Percentiles rank a stretch among this genome's conserved stretches.
These are phyloP conservation scores for Phytophthora palmivora DNA, from an alignment of 352 stramenopile genomes.

Conservation along the genomic window DNA sequence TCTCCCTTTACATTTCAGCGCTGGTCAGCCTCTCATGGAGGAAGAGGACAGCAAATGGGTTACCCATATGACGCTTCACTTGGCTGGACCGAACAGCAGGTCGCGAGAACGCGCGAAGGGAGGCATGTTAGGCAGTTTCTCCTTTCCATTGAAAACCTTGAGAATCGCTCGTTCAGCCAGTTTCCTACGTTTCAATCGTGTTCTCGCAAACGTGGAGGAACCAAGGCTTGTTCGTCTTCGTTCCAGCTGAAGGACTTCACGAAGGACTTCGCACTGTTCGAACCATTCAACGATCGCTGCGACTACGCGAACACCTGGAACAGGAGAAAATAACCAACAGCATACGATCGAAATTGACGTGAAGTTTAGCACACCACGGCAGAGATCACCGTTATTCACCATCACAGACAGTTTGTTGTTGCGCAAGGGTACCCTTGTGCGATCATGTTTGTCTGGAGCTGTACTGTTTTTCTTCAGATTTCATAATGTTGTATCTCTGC, in stretches of 20 bases:
- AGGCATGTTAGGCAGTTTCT: too few species aligned
- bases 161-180: too few species aligned
- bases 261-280: constrained; percentile 27
- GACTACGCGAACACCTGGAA: constrained; percentile 25
- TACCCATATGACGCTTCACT: constrained; percentile 4
- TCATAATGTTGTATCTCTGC: constrained; percentile 91
- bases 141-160: too few species aligned
- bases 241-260: too few species aligned
- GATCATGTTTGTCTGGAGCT: constrained; percentile 62
- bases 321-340: constrained; percentile 10
- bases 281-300: constrained; percentile 10
- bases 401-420: constrained; percentile 3
- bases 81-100: too few species aligned
- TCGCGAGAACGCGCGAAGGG: too few species aligned
- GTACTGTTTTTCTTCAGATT: constrained; percentile 86
- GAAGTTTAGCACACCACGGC: constrained; percentile 9
- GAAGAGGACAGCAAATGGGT: constrained; percentile 10
- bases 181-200: too few species aligned
- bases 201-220: too few species aligned
- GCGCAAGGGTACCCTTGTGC: constrained; percentile 3
- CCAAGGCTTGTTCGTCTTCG: too few species aligned
- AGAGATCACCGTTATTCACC: constrained; percentile 9
- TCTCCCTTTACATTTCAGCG: constrained; percentile 24
- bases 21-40: constrained; percentile 10
- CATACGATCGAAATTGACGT: constrained; percentile 21